A percentile compares a stretch with the other conserved stretches of the same genome.
These are phyloP conservation scores for Schwanniomyces yamadae DNA, from an alignment of 805 yeast species.

Conservation along the genomic window DNA sequence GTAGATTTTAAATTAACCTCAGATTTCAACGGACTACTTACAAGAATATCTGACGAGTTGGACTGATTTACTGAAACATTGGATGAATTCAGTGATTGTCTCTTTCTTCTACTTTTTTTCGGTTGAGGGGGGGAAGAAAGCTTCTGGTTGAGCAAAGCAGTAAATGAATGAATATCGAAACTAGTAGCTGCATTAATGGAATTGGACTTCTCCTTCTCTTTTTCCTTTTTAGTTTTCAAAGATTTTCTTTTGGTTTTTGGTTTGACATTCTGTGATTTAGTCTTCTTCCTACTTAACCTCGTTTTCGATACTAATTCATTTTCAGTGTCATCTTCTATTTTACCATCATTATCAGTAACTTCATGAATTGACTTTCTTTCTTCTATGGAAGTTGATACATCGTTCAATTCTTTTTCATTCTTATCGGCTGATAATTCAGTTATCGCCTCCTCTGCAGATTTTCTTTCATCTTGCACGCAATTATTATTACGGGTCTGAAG, in stretches of 20 bases:
- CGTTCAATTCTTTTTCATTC: not conserved
- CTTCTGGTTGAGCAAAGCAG: slow-evolving; percentile 24
- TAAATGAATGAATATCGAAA: slow-evolving; percentile 28
- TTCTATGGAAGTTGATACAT: not conserved
- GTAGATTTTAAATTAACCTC: too few species aligned
- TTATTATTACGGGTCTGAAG: not conserved
- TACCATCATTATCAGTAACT: not conserved
- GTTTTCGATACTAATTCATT: not conserved
- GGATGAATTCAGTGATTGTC: too few species aligned
- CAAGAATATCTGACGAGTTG: too few species aligned
- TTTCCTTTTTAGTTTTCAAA: slow-evolving; percentile 3
- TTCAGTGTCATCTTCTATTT: not conserved
- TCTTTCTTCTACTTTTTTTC: slow-evolving; percentile 8
- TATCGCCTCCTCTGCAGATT: not conserved
- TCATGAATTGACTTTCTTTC: not conserved
- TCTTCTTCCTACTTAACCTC: not conserved
- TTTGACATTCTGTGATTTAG: not conserved
- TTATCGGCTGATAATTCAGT: not conserved
- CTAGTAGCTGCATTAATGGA: not conserved
- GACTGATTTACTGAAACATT: too few species aligned
- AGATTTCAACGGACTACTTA: too few species aligned
- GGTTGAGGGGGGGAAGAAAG: slow-evolving; percentile 12
- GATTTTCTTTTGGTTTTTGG: not conserved
- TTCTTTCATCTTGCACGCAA: not conserved
- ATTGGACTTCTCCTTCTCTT: slow-evolving; percentile 4